Percentiles rank a stretch among this genome's conserved stretches.
phyloP scores from a whole-genome alignment of 768 basidiomycete species.

The Cyathus striatus region DNA sequence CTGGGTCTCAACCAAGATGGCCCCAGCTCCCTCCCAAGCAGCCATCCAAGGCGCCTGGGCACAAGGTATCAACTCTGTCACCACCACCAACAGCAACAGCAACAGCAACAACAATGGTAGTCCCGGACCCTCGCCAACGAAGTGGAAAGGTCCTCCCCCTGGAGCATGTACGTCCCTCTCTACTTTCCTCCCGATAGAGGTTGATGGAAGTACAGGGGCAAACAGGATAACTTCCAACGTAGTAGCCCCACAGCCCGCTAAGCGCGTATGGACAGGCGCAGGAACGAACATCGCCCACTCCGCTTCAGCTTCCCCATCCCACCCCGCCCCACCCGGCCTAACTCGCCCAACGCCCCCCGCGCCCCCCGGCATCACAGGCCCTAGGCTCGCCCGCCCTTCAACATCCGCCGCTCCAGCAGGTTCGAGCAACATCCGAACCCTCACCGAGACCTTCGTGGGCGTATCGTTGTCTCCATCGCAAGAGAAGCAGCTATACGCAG shows the following conservation, averaged over 20 bases:
- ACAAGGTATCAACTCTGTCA: background rate
- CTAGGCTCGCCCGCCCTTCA: background rate
- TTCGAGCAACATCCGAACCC: slow-evolving; percentile 1
- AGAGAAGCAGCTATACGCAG: slow-evolving; percentile 12
- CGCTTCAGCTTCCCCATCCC: background rate
- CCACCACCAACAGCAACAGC: background rate
- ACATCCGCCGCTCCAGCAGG: background rate
- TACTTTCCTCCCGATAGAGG: no score
- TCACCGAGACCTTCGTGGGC: slow-evolving; percentile 10
- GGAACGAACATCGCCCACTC: no score
- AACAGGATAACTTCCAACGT: no score
- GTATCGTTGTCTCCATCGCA: slow-evolving; percentile 19
- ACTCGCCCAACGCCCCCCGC: slow-evolving; percentile 2
- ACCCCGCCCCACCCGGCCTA: background rate
- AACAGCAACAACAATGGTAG: no score
- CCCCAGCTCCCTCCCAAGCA: slow-evolving; percentile 6
- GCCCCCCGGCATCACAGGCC: slow-evolving; percentile 11
- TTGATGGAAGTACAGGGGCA: no score
- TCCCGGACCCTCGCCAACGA: no score
- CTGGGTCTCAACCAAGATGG: slow-evolving; percentile 23
- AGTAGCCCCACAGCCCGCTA: no score
- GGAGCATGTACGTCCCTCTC: no score
- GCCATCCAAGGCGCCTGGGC: slow-evolving; percentile 14
- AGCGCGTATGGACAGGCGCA: no score
- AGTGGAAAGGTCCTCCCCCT: no score